Base-by-base conservation (phyloP, 352 stramenopile species). In the Plasmopara muralis region DNA sequence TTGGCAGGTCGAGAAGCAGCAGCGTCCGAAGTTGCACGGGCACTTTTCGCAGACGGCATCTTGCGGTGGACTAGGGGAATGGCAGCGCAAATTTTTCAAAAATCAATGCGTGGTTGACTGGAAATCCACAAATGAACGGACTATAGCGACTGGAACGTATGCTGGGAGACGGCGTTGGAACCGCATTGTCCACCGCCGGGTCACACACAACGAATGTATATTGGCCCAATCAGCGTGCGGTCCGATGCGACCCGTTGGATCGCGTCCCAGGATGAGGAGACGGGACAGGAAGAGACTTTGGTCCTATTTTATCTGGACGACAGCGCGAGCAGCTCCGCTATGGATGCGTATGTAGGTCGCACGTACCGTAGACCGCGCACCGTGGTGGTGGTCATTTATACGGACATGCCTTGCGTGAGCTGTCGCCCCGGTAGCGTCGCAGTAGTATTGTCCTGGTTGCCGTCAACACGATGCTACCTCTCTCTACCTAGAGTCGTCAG, bases 61-160 rank as follows among this genome's bases (percentile, higher is more conserved):
- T 8, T 9, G 18, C 15, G 46, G 38, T 34, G 34, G 50, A 55
- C 41, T 40, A 45, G 20, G 40, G 40, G 10, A 5, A 35, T 44
- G 28, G 43, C 37, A 35, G 16, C 43, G 9, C 46, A 12, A 28
- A 16, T 20, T 31, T 57, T 62, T 67, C 45, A 49, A 59, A 50
- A 47, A 47, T 57, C 43, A 16, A 48, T 28, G 10, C 8, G 43
- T 28, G 37, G 39, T 49, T 57, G 20, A 42, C 15, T 59, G 61
- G 42, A 66, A 69, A 69, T 69, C 56, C 16, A 51, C 43, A 51
- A 69, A 69, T 69, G 61, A 64, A 57, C 33, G 38, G 30, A 62
- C 47, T 51, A 69, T 59, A 61, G 51, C 28, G 35, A 45, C 34
- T 9, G 28, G n/a, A 15, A 31, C 14, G 12, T 16, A 43, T 53